Base-by-base conservation (phyloP, 176 grass and related monocot species). In the Alopecurus myosuroides region DNA sequence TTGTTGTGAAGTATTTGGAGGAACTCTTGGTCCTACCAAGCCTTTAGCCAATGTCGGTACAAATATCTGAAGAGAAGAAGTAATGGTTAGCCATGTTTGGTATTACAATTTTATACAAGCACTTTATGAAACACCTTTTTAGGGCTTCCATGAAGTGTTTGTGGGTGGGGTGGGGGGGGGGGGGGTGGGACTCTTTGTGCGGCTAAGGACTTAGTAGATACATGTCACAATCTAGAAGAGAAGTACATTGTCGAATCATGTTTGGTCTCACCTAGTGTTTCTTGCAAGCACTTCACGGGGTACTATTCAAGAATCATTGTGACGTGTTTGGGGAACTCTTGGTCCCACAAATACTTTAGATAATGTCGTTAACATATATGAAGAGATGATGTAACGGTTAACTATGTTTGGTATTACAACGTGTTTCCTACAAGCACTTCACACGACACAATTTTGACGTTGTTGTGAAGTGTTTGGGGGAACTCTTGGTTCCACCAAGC, bases 391-490 rank as follows among this genome's bases (percentile, higher is more conserved):
- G 40, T 10, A 61, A 60, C 29, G 25, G 57, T 29, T 29, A 29
- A 6, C 25, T 12, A 61, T 6, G 57, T 61, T 88, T 3, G 11
- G 29, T 86, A 62, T 84, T 56, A 44, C 62, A 41, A 35, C 61
- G 85, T 74, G 74, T 92, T 92, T 42, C 73, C 77, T 91, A 82
- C 74, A 84, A 81, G 42, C 74, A 77, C 74, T 92, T 88, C 89
- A 61, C 64, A 4, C 11, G 40, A 26, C n/a, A 57, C 11, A 77
- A 41, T 22, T 45, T 53, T 12, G 4, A 36, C 5, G 15, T 9
- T 75, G 3, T 23, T 25, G 52, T 82, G 76, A 88, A 92, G 88
- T 92, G 80, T 86, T 62, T 90, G 76, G 85, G 60, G 85, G 48
- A 94, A 90, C 82, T 92, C 79, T 90, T 6, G 62, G 63, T 74